Conservation (phyloP, 208 protist genomes). For the Naegleria gruberi region DNA sequence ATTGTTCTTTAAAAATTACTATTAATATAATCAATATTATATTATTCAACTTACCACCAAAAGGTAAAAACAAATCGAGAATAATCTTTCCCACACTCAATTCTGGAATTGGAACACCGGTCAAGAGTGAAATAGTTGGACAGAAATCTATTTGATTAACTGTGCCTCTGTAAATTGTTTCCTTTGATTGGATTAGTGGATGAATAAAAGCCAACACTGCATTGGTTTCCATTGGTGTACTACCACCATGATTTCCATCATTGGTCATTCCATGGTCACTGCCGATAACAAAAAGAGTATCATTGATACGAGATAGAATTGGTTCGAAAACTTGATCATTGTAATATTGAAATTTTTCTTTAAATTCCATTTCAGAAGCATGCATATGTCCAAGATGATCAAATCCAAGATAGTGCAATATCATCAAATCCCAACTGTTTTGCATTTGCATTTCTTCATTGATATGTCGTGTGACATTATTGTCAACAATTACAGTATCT, state of each 20-base stretch:
- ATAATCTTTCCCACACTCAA: background rate
- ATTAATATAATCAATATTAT: too few species aligned
- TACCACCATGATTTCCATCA: conserved; percentile 63
- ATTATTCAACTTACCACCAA: background rate
- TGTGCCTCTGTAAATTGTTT: too few species aligned
- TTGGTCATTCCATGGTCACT: conserved; percentile 70
- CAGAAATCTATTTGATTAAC: conserved; percentile 16
- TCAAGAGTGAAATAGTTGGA: background rate
- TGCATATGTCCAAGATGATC: conserved; percentile 67
- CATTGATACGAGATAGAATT: conserved; percentile 13
- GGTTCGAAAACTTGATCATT: background rate
- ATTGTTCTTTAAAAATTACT: background rate
- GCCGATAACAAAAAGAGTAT: conserved; percentile 56
- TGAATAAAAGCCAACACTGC: conserved; percentile 26
- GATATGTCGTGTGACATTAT: conserved; percentile 25
- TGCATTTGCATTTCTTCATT: background rate
- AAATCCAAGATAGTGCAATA: conserved; percentile 67
- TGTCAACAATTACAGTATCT: conserved; percentile 22
- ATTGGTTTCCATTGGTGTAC: conserved; percentile 39
- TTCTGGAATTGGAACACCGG: background rate
- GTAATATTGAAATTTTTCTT: background rate
- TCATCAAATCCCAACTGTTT: conserved; percentile 47
- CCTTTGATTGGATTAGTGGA: background rate
- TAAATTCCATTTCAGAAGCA: conserved; percentile 27
- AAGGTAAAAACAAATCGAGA: background rate